phyloP scores from a whole-genome alignment of 371 early-diverging fungal species.

The Umbelopsis sp. region DNA sequence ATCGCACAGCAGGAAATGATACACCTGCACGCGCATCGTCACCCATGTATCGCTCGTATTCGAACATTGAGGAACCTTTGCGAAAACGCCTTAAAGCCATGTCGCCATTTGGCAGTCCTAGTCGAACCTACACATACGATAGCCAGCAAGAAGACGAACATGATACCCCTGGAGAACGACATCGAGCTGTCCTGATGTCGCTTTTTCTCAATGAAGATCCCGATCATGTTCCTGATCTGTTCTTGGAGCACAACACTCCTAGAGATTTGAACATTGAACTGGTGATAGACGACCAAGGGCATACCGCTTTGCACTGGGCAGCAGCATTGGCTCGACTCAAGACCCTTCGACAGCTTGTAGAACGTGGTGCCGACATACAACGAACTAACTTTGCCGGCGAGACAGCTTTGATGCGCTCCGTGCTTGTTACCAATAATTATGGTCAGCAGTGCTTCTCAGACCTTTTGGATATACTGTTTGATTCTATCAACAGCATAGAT shows the following conservation, averaged over 20 bases:
- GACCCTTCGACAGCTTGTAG: conserved; percentile 66
- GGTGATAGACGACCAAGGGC: conserved; percentile 81
- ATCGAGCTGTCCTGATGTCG: conserved; percentile 70
- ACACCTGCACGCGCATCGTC: neutral
- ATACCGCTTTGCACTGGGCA: conserved; percentile 88
- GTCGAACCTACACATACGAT: neutral
- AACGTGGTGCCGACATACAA: conserved; percentile 68
- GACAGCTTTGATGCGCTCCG: conserved; percentile 87
- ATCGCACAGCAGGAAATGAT: neutral
- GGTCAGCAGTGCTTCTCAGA: conserved; percentile 78
- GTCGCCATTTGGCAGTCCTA: neutral
- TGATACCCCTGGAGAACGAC: conserved; percentile 49
- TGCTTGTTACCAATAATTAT: conserved; percentile 82
- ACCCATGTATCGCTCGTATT: neutral
- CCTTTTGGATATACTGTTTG: conserved; percentile 69
- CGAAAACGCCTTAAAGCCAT: conserved; percentile 12
- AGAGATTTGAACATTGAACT: conserved; percentile 68
- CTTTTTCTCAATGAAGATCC: conserved; percentile 73
- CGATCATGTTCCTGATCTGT: conserved; percentile 55
- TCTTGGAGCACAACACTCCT: conserved; percentile 47
- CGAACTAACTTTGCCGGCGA: conserved; percentile 74
- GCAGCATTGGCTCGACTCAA: conserved; percentile 76
- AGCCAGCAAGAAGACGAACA: conserved; percentile 9
- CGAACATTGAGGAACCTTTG: neutral
- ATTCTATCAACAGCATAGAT: conserved; percentile 72